Evolutionary conservation across 2,329 filamentous ascomycete species (phyloP).

Genomic region (Botrytis cinerea): DNA sequence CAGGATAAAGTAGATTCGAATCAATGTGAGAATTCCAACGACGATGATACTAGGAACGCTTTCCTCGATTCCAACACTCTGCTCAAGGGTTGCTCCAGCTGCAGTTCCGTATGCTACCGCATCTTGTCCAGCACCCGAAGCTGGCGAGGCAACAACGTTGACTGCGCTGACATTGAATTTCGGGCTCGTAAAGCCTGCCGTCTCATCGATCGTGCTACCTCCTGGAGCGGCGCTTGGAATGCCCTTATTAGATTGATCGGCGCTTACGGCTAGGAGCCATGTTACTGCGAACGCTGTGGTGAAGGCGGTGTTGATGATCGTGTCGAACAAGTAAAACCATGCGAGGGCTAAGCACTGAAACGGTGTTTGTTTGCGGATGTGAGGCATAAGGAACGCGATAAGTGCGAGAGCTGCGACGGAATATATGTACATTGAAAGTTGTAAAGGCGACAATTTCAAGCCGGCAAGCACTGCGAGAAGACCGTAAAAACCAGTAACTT

Average conservation of each 20-base stretch:
- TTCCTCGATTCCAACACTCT: constrained; percentile 65
- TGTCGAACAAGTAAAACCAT: constrained; percentile 84
- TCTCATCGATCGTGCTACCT: constrained; percentile 53
- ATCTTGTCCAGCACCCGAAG: constrained; percentile 53
- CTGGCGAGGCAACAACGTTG: constrained; percentile 53
- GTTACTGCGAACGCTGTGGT: constrained; percentile 78
- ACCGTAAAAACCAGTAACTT: constrained; percentile 87
- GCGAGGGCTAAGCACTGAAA: constrained; percentile 80
- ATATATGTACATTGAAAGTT: constrained; percentile 91
- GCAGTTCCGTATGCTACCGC: constrained; percentile 50
- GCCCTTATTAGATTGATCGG: constrained; percentile 45
- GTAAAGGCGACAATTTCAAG: constrained; percentile 76
- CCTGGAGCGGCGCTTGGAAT: constrained; percentile 44
- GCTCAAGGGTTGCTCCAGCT: constrained; percentile 54
- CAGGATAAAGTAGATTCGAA: constrained; percentile 81
- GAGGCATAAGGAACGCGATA: constrained; percentile 70
- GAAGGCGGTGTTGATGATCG: constrained; percentile 77
- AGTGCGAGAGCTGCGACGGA: constrained; percentile 70
- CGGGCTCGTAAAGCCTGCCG: constrained; percentile 65
- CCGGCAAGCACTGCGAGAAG: constrained; percentile 87
- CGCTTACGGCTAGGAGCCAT: constrained; percentile 76
- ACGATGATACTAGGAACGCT: constrained; percentile 76
- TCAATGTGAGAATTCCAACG: constrained; percentile 70
- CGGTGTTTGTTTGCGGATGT: constrained; percentile 76
- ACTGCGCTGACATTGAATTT: constrained; percentile 61